phyloP scores from a whole-genome alignment of 1,139 yeast genomes.

The Taiozyma sp. region DNA sequence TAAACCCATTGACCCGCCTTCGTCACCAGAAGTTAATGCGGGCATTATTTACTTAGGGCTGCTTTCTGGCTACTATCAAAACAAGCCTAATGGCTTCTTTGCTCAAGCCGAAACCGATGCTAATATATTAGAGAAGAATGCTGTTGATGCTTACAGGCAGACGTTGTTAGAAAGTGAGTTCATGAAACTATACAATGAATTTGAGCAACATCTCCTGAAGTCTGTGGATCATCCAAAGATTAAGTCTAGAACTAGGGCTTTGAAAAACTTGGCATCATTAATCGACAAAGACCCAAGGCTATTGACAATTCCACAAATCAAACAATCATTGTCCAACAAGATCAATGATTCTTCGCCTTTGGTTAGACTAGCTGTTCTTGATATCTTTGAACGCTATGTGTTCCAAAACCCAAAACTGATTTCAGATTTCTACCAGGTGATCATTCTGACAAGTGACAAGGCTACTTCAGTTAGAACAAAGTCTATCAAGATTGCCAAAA shows the following conservation, averaged over 20 bases:
- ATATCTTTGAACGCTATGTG: conserved; percentile 53
- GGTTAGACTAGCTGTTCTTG: conserved; percentile 74
- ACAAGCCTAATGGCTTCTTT: conserved; percentile 1
- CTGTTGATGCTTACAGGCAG: not conserved
- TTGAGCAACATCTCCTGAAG: conserved; percentile 43
- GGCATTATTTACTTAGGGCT: not conserved
- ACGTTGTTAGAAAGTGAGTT: conserved; percentile 12
- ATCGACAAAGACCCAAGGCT: conserved; percentile 50
- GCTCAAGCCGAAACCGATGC: not conserved
- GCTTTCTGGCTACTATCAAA: conserved; percentile 7
- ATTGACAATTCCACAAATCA: conserved; percentile 45
- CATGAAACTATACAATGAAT: conserved; percentile 43
- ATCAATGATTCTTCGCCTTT: conserved; percentile 61
- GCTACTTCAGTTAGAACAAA: conserved; percentile 65
- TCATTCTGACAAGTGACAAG: conserved; percentile 39
- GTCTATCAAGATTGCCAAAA: conserved; percentile 48
- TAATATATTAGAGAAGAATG: not conserved
- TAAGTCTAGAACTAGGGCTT: conserved; percentile 61
- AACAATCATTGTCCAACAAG: conserved; percentile 45
- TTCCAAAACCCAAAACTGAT: conserved; percentile 39
- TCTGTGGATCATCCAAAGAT: conserved; percentile 49
- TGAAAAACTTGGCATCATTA: conserved; percentile 49
- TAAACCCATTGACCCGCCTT: not conserved
- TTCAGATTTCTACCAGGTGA: conserved; percentile 42
- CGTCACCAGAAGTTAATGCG: not conserved